Evolutionary conservation across 257 asterid genomes (phyloP).

Genomic region (Marsdenia floribunda): DNA sequence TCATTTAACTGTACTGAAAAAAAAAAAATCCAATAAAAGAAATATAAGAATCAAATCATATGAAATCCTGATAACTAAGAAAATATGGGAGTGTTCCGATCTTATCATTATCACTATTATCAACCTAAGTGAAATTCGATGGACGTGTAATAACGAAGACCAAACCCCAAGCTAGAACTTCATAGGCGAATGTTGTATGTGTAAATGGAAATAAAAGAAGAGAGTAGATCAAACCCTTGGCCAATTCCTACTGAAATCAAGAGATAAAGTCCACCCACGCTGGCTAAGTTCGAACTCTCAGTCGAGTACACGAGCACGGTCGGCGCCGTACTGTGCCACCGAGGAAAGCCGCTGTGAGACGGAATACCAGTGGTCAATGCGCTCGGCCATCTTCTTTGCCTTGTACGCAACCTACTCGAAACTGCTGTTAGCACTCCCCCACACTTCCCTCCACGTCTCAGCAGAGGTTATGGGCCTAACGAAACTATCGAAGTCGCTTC

Average conservation of each 20-base stretch:
- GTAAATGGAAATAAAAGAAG: background rate
- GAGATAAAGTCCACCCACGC: slow-evolving; percentile 63
- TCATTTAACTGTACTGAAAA: too few relatives aligned
- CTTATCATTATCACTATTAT: background rate
- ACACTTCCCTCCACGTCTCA: slow-evolving; percentile 69
- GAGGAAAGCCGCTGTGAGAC: slow-evolving; percentile 49
- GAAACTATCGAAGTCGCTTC: slow-evolving; percentile 83
- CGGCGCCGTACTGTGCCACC: slow-evolving; percentile 56
- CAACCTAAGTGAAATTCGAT: background rate
- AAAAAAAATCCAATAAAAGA: too few relatives aligned
- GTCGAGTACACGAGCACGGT: slow-evolving; percentile 75
- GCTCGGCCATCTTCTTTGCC: slow-evolving; percentile 83
- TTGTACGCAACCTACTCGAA: slow-evolving; percentile 73
- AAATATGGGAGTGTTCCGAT: background rate
- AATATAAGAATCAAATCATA: slow-evolving; percentile 2
- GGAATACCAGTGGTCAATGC: slow-evolving; percentile 64
- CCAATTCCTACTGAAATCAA: slow-evolving; percentile 66
- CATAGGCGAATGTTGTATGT: background rate
- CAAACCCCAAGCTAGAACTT: background rate
- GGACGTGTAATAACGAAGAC: background rate
- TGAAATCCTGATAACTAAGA: background rate
- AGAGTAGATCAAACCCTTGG: slow-evolving; percentile 54
- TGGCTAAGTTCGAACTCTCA: slow-evolving; percentile 66
- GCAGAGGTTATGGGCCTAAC: slow-evolving; percentile 67
- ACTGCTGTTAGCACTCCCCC: slow-evolving; percentile 80